Percentiles rank a stretch among this genome's conserved stretches.
Evolutionary conservation across 139 green algal species (phyloP).

Genomic region (Gonium pectorale): DNA sequence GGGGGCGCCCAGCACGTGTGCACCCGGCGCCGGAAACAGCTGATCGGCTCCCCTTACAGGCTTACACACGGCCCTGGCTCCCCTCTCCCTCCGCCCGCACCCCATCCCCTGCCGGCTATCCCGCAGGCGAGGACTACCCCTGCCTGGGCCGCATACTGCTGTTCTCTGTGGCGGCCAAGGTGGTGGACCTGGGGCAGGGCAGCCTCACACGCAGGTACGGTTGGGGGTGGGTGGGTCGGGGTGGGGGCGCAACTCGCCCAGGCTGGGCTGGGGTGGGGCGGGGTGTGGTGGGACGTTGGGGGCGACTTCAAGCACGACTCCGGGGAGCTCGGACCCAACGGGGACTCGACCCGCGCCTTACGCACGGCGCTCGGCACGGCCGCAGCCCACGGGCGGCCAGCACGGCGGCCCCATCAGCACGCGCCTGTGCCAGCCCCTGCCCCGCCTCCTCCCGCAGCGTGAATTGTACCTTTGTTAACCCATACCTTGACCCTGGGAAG

Average conservation of each 20-base stretch:
- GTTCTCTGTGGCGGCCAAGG: slow-evolving; percentile 61
- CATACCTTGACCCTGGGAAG: neutral
- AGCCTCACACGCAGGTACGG: slow-evolving; percentile 1
- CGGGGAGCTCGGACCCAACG: no score
- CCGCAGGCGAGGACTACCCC: slow-evolving; percentile 87
- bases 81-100: neutral
- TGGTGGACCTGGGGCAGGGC: slow-evolving; percentile 17
- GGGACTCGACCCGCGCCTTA: no score
- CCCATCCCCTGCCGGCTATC: neutral
- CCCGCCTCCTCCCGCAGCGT: no score
- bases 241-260: neutral
- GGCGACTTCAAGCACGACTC: no score
- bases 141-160: slow-evolving; percentile 84
- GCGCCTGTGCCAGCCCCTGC: no score
- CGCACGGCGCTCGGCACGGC: no score
- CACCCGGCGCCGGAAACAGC: no score
- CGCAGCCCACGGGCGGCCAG: no score
- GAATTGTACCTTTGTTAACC: no score
- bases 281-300: neutral
- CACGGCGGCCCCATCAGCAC: no score
- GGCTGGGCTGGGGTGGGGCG: neutral
- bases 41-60: no score
- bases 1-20: no score
- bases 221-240: neutral
- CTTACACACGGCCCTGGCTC: neutral